phyloP scores from a whole-genome alignment of 2,329 filamentous ascomycete genomes.

The Penicillium sp. region DNA sequence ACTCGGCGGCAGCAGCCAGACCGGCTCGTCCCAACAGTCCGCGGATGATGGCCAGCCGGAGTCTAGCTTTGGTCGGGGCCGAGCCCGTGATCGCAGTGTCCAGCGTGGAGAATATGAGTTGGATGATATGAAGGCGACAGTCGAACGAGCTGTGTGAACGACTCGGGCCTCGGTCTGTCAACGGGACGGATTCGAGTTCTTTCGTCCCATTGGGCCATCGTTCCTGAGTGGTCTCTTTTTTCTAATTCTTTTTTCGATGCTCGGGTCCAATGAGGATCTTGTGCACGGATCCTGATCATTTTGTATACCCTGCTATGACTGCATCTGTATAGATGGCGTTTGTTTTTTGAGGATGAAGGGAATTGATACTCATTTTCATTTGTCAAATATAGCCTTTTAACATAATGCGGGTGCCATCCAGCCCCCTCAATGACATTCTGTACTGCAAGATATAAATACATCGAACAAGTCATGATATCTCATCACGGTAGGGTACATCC shows the following conservation, averaged over 20 bases:
- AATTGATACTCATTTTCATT: conserved; percentile 17
- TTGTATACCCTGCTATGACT: conserved; percentile 34
- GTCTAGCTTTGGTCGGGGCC: conserved; percentile 30
- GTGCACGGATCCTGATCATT: conserved; percentile 3
- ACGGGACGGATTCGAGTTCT: conserved; percentile 2
- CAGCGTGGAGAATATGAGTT: conserved; percentile 37
- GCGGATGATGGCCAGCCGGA: conserved; percentile 21
- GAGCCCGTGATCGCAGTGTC: conserved; percentile 30
- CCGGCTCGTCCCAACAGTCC: conserved; percentile 13
- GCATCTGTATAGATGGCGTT: conserved; percentile 36
- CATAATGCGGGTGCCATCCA: background rate
- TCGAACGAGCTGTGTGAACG: conserved; percentile 31
- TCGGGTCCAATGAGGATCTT: conserved; percentile 2
- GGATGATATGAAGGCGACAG: conserved; percentile 32
- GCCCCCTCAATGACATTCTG: too few species aligned
- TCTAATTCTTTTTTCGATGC: conserved; percentile 11
- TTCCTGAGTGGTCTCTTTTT: conserved; percentile 7
- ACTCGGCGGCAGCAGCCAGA: conserved; percentile 23
- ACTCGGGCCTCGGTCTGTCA: background rate
- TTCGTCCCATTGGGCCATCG: conserved; percentile 14
- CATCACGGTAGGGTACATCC: too few species aligned
- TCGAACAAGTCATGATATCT: too few species aligned
- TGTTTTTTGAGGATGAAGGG: conserved; percentile 14
- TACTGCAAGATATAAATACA: too few species aligned
- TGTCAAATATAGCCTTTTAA: conserved; percentile 12